Percentiles rank a stretch among this genome's conserved stretches.
These are phyloP conservation scores for Colletotrichum brevisporum DNA, from an alignment of 2,329 filamentous ascomycete species.

Conservation along the genomic window DNA sequence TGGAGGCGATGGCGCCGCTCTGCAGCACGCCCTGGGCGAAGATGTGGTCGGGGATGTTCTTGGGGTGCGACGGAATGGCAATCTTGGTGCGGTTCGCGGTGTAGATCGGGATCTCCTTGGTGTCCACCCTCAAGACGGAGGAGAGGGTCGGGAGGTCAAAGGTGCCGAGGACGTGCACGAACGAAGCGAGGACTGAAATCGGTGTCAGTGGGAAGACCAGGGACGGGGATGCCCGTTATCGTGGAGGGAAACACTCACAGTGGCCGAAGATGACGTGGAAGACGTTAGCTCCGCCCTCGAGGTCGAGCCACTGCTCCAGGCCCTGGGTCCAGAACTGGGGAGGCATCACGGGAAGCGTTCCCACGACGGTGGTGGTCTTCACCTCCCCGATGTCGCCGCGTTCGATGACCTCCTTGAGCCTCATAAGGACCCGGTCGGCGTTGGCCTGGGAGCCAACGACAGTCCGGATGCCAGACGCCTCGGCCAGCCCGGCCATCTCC, in stretches of 20 bases:
- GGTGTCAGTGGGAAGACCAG: not conserved
- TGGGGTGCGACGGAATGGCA: constrained; percentile 43
- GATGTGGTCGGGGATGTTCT: constrained; percentile 52
- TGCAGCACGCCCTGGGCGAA: constrained; percentile 51
- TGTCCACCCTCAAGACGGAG: constrained; percentile 46
- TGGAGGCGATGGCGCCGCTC: constrained; percentile 48
- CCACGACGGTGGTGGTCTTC: not conserved
- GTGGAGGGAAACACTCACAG: constrained; percentile 42
- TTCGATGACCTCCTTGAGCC: constrained; percentile 58
- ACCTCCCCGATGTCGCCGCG: constrained; percentile 54
- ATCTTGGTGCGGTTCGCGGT: constrained; percentile 42
- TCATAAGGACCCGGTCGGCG: constrained; percentile 54
- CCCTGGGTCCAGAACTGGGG: constrained; percentile 43
- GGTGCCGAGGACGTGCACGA: constrained; percentile 50
- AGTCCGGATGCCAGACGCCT: constrained; percentile 56
- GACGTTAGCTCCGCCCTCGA: constrained; percentile 41
- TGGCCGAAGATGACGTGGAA: constrained; percentile 50
- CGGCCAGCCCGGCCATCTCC: constrained; percentile 58
- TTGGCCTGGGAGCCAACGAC: constrained; percentile 63
- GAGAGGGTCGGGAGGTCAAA: constrained; percentile 47
- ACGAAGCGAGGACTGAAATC: constrained; percentile 50
- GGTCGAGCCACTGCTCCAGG: constrained; percentile 43
- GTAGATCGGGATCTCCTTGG: constrained; percentile 43
- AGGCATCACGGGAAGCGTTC: constrained; percentile 5
- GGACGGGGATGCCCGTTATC: accelerated